These are phyloP conservation scores for Verticillium nubilum DNA, from an alignment of 2,329 filamentous ascomycete species.

Conservation along the genomic window DNA sequence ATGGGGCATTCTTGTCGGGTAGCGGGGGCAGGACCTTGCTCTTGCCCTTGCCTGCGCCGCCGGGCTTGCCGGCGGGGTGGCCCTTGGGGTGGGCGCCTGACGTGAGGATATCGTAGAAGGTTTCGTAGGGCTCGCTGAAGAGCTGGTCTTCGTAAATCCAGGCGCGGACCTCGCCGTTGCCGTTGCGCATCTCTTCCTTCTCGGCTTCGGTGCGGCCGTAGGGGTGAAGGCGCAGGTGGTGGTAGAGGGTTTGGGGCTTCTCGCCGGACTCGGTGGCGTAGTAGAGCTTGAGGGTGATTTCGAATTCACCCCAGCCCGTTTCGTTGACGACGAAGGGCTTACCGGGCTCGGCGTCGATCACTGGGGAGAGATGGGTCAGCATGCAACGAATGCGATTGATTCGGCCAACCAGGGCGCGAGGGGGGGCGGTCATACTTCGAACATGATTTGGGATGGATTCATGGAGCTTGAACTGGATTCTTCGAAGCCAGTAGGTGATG, in stretches of 20 bases:
- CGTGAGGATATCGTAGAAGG: conserved; percentile 84
- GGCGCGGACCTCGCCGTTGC: conserved; percentile 61
- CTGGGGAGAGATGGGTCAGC: conserved; percentile 23
- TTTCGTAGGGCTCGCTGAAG: conserved; percentile 94
- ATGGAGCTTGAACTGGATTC: conserved; percentile 97
- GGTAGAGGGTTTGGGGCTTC: conserved; percentile 93
- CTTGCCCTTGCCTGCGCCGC: conserved; percentile 47
- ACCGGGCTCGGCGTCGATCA: conserved; percentile 66
- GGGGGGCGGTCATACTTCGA: conserved; percentile 51
- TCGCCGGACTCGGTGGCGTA: conserved; percentile 84
- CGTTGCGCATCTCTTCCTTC: conserved; percentile 53
- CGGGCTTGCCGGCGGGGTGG: conserved; percentile 22
- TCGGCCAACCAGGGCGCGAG: background rate
- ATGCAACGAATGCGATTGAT: background rate
- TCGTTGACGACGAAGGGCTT: conserved; percentile 78
- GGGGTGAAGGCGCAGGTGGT: conserved; percentile 84
- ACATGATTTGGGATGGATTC: conserved; percentile 92
- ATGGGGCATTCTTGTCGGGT: conserved; percentile 33
- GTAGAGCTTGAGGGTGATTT: conserved; percentile 91
- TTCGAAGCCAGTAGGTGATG: conserved; percentile 91
- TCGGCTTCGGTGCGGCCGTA: conserved; percentile 79
- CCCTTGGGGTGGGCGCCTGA: conserved; percentile 55
- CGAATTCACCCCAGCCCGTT: conserved; percentile 97
- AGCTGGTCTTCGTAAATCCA: conserved; percentile 92
- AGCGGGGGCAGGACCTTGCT: conserved; percentile 35